phyloP scores from a whole-genome alignment of 441 rosid genomes.

The Jatropha podagrica region DNA sequence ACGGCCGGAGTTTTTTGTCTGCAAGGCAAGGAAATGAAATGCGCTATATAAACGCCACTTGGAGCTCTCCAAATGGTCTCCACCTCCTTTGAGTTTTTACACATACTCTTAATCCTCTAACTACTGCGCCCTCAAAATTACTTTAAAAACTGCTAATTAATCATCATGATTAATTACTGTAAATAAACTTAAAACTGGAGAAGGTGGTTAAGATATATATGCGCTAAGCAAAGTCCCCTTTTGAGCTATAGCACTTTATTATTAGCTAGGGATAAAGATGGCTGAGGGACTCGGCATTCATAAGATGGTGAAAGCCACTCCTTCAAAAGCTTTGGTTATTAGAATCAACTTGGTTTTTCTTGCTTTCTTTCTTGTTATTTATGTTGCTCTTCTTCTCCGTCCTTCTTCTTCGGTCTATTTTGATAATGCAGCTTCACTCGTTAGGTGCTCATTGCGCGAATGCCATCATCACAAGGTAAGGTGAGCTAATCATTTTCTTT shows the following conservation, averaged over 20 bases:
- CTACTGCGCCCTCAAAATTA: slow-evolving; percentile 28
- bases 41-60: slow-evolving; percentile 32
- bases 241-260: neutral
- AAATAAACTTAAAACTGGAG: neutral
- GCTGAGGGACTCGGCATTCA: slow-evolving; percentile 42
- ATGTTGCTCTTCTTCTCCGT: slow-evolving; percentile 52
- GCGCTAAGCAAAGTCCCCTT: slow-evolving; percentile 18
- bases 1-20: slow-evolving; percentile 37
- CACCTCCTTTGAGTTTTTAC: slow-evolving; percentile 24
- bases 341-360: slow-evolving; percentile 65
- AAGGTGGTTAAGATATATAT: slow-evolving; percentile 16
- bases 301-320: slow-evolving; percentile 50
- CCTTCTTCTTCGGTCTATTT: slow-evolving; percentile 62
- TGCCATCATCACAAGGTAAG: slow-evolving; percentile 96
- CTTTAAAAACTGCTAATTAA: neutral
- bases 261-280: slow-evolving; percentile 31
- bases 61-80: slow-evolving; percentile 37
- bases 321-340: slow-evolving; percentile 64
- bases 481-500: slow-evolving; percentile 47
- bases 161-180: slow-evolving; percentile 15
- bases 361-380: slow-evolving; percentile 57
- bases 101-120: slow-evolving; percentile 37
- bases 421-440: slow-evolving; percentile 55
- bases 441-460: slow-evolving; percentile 73
- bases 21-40: slow-evolving; percentile 30